Base-by-base conservation (phyloP, 2,329 filamentous ascomycete species). In the Alternaria conjuncta region DNA sequence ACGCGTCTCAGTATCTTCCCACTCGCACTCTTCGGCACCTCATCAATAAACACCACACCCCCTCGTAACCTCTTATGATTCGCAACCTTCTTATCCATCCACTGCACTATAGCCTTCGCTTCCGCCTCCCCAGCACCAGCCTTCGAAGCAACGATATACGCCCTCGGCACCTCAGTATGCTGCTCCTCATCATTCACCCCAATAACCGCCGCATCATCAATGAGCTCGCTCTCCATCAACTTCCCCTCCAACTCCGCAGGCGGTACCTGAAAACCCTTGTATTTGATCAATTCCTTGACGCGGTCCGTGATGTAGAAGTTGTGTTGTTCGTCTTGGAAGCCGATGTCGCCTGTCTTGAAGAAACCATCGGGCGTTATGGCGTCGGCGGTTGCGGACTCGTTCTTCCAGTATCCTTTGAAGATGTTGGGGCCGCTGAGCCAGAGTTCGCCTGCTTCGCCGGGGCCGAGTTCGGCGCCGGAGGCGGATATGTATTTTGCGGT, bases 401-500 rank as follows among this genome's bases (percentile, higher is more conserved):
- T 91, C 71, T 93, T 92, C 75, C 90, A 86, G 77, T 95, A 96
- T 0, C 92, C 93, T 68, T 86, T 84, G 81, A 94, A 94, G 21
- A 95, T 82, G 68, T 96, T 95, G 2, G 92, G 92, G 0, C 93
- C 93, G 53, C 88, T 88, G 46, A 95, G 83, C 84, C 92, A 91
- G 3, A 84, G 79, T 56, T 86, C 83, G 46, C 86, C 86, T 11
- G 76, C 82, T 80, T 90, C 79, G 57, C 86, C 92, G n/a, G 70
- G 1, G 81, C 81, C 0, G 84, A 94, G 84, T 71, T 92, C 89
- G 36, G 80, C 79, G 32, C 82, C 85, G 7, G 78, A 74, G 1
- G 78, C 72, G 23, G 89, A 88, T 79, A 96, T 92, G 78, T 95
- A 91, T 80, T 91, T 94, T 44, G 91, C 92, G 65, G 89, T 86